Percentiles rank a stretch among this genome's conserved stretches.
phyloP scores from a whole-genome alignment of 2,329 filamentous ascomycete genomes.

The Ophiocordyceps camponoti-leonardi region DNA sequence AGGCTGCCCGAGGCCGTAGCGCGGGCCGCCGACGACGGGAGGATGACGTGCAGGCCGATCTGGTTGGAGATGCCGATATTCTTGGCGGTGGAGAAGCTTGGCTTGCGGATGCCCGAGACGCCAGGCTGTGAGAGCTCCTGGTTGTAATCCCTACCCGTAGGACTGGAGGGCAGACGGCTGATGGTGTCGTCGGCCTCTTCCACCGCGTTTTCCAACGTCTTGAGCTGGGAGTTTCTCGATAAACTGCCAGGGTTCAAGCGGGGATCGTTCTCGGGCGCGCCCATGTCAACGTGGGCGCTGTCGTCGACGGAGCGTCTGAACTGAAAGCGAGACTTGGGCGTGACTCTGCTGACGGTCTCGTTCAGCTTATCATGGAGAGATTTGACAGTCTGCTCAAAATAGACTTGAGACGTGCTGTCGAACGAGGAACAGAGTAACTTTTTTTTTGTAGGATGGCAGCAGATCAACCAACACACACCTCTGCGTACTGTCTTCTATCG shows the following conservation, averaged over 20 bases:
- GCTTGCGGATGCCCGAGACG: constrained; percentile 31
- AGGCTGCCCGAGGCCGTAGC: constrained; percentile 59
- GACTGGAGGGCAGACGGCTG: constrained; percentile 16
- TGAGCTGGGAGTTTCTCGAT: constrained; percentile 11
- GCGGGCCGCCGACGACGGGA: constrained; percentile 53
- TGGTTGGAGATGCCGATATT: constrained; percentile 52
- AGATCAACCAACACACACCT: constrained; percentile 29
- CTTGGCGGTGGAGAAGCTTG: constrained; percentile 44
- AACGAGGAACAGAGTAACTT: too few species aligned
- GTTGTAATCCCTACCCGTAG: constrained; percentile 33
- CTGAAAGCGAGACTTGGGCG: constrained; percentile 65
- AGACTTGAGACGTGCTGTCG: not conserved
- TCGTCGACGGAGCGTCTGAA: constrained; percentile 37
- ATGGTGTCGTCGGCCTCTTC: constrained; percentile 16
- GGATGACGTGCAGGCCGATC: constrained; percentile 53
- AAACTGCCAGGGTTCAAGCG: constrained; percentile 20
- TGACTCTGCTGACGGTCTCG: constrained; percentile 46
- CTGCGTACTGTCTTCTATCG: constrained; percentile 72
- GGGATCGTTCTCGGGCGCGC: constrained; percentile 23
- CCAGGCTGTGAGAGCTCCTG: constrained; percentile 29
- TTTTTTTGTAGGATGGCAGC: too few species aligned
- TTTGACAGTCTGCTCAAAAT: constrained; percentile 49
- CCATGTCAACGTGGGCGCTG: constrained; percentile 21
- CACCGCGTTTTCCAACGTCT: constrained; percentile 1
- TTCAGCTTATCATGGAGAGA: constrained; percentile 62